Conservation (phyloP, 2,329 filamentous ascomycete genomes). For the Diaporthe citri region DNA sequence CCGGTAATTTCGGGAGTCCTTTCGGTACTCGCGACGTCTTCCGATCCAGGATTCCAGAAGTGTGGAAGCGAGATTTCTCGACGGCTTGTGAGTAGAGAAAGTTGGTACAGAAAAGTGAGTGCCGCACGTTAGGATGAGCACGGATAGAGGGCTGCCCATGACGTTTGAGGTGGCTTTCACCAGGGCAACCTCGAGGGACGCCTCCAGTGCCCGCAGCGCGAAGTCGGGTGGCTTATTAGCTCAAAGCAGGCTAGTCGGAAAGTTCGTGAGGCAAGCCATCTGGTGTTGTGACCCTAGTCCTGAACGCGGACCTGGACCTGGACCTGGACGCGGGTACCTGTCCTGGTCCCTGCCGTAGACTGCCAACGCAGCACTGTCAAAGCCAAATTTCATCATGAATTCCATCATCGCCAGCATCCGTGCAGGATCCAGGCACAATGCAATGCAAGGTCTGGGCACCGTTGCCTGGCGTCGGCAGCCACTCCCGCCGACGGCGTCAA, state of each 20-base stretch:
- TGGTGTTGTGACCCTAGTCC: constrained; percentile 21
- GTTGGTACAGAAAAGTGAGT: neutral
- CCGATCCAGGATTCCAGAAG: constrained; percentile 19
- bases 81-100: neutral
- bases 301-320: neutral
- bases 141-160: constrained; percentile 19
- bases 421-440: constrained; percentile 27
- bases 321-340: neutral
- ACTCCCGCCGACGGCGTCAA: constrained; percentile 30
- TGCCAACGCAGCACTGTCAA: constrained; percentile 25
- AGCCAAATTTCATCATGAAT: constrained; percentile 18
- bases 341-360: neutral
- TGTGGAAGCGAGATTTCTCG: constrained; percentile 27
- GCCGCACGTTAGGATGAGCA: neutral
- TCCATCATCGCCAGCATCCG: neutral
- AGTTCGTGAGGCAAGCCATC: constrained; percentile 13
- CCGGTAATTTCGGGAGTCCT: constrained; percentile 26
- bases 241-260: neutral
- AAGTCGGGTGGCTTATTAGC: neutral
- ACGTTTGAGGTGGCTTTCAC: constrained; percentile 11
- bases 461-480: constrained; percentile 10
- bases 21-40: constrained; percentile 12
- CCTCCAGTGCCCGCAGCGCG: neutral
- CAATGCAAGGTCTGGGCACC: neutral
- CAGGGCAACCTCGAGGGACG: neutral